Base-by-base conservation (phyloP, 495 filamentous ascomycete genomes). In the Ascobolus immersus region DNA sequence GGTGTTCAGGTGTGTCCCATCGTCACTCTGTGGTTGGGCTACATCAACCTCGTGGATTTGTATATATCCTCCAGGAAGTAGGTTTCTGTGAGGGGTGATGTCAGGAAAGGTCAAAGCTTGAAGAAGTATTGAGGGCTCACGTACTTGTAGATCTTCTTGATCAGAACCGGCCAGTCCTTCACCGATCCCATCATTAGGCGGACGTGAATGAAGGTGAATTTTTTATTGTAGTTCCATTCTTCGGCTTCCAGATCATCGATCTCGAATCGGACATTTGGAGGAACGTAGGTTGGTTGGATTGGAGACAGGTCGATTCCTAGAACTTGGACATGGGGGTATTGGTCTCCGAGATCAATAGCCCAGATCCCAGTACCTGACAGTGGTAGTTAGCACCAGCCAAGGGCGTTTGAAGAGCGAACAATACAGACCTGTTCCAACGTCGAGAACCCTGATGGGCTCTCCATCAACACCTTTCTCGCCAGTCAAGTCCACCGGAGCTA, bases 271-370 rank as follows among this genome's bases (percentile, higher is more conserved):
- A 35, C 39, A 26, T 44, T 45, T 21, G 55, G 53, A 7, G 55
- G 53, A 6, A 55, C 47, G n/a, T 51, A 62, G 8, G 44, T 55
- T 20, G 69, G 69, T 41, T 74, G 70, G 13, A 71, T 67, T 11
- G 68, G 63, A 3, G 64, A 68, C n/a, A 76, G 56, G 39, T 73
- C 70, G 7, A 59, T 67, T 27, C 71, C 72, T 38, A 57, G 62
- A 33, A 75, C 63, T 27, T 56, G 49, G 15, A 64, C 49, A 5
- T 55, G 44, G 29, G 71, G 71, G 33, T 65, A 70, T 11, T 61
- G n/a, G 12, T 31, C 28, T 12, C 12, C 28, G 3, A 31, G 14
- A 31, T 31, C 28, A n/a, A 31, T 31, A 13, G 28, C 28, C 28
- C 28, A 31, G 37, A 58, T 53, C 32, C 61, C 65, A 10, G 65